phyloP scores from a whole-genome alignment of 352 stramenopile genomes.

The Globisporangium megalacanthum region DNA sequence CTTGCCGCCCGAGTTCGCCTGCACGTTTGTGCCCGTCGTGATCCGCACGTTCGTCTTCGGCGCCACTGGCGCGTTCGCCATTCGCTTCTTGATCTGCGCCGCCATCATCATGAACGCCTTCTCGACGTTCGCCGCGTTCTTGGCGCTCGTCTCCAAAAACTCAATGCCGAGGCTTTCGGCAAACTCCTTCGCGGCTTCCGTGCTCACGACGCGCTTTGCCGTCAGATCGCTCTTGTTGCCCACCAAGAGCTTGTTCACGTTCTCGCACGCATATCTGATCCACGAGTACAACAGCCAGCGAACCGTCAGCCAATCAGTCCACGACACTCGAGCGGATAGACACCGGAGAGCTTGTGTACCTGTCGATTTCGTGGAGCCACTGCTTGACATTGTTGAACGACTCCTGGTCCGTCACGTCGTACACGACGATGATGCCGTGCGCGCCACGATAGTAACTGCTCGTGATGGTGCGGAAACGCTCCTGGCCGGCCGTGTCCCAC shows the following conservation, averaged over 20 bases:
- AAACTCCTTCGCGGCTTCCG: constrained; percentile 90
- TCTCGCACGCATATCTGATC: constrained; percentile 96
- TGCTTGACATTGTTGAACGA: constrained; percentile 98
- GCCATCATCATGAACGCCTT: constrained; percentile 93
- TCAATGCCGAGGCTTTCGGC: constrained; percentile 83
- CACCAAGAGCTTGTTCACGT: constrained; percentile 96
- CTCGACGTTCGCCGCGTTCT: constrained; percentile 88
- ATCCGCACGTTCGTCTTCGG: constrained; percentile 65
- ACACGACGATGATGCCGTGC: constrained; percentile 99
- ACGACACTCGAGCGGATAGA: no score
- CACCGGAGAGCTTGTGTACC: constrained; percentile 33
- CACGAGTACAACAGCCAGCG: no score
- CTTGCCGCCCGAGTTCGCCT: constrained; percentile 60
- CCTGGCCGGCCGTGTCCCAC: constrained; percentile 99
- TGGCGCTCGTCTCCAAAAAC: constrained; percentile 87
- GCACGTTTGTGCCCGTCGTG: constrained; percentile 54
- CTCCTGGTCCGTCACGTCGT: constrained; percentile 98
- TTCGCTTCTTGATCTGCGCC: constrained; percentile 89
- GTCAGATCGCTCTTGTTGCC: constrained; percentile 98
- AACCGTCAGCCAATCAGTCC: no score
- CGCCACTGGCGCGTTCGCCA: constrained; percentile 78
- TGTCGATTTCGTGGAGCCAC: constrained; percentile 94
- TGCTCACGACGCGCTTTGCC: constrained; percentile 92
- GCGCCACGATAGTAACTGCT: constrained; percentile 98
- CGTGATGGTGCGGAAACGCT: constrained; percentile 99